Conservation (phyloP, 257 asterid species). For the Salvia miltiorrhiza region DNA sequence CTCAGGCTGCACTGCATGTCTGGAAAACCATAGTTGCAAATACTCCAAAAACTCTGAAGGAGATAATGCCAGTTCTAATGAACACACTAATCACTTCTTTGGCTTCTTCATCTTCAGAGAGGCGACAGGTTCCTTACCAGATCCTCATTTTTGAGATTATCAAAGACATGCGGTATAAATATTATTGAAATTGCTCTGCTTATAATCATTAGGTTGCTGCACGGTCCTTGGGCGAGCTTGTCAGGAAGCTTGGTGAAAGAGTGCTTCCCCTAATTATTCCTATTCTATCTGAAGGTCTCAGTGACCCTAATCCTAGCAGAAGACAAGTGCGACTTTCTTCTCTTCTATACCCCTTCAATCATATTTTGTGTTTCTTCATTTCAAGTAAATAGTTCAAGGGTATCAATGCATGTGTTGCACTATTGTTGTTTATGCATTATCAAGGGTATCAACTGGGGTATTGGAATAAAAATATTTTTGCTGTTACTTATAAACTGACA, state of each 20-base stretch:
- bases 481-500: neutral
- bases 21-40: constrained; percentile 99
- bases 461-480: neutral
- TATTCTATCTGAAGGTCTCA: constrained; percentile 81
- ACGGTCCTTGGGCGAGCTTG: constrained; percentile 97
- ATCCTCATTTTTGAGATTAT: constrained; percentile 13
- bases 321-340: constrained; percentile 69
- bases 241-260: constrained; percentile 98
- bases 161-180: constrained; percentile 6
- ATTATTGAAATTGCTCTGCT: constrained; percentile 14
- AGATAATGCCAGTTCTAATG: constrained; percentile 98
- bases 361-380: neutral
- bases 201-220: constrained; percentile 75
- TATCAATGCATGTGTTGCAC: neutral
- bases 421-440: neutral
- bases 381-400: neutral
- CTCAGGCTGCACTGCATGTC: constrained; percentile 96
- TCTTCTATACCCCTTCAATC: constrained; percentile 14
- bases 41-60: constrained; percentile 96
- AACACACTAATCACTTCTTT: constrained; percentile 86
- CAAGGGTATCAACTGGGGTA: neutral
- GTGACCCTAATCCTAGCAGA: constrained; percentile 73
- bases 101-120: constrained; percentile 92
- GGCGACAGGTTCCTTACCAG: constrained; percentile 72
- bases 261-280: constrained; percentile 96